Evolutionary conservation across 2,329 filamentous ascomycete genomes (phyloP), one percentile per base, ranked within the genome.

Genomic region (Didymella pinodella): DNA sequence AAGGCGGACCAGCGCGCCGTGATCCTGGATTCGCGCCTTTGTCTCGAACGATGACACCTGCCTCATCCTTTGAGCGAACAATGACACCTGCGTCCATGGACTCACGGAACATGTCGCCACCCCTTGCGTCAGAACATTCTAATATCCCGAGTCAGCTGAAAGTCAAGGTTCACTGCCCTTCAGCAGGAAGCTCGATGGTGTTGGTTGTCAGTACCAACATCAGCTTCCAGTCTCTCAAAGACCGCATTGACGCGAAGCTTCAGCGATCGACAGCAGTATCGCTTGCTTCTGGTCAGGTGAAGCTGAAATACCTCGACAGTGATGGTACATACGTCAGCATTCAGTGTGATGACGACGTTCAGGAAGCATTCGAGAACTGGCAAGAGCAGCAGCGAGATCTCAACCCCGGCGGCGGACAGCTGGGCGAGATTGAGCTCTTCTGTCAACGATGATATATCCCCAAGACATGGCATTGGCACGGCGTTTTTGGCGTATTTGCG

Each of bases 161-260:
- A 79, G 93, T 97, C 49, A 96, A 96, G 75, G 93, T 99, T 57
- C 94, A 94, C 72, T 96, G 92, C 73, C 79, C 80, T 3, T 76
- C 79, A 3, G 92, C 95, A 45, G 90, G 90, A 46, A 95, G 93
- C 73, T 96, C 96, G 67, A 90, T 97, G 59, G 97, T 94, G 0
- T 84, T 99, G n/a, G 94, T 99, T 11, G 96, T 97, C 41, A 91
- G 92, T 31, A 96, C 92, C 78, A 97, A 96, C 75, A 98, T 98
- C 70, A 90, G 92, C 40, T 98, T 96, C 78, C 92, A 95, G 66
- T 95, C 92, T 25, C 84, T 99, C 54, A 93, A 95, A 64, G 95
- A 98, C 74, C 90, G 95, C 11, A 97, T 99, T 69, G 95, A 99
- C 73, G 92, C 93, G 28, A 99, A 99, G 77, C 86, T 99, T 57